Evolutionary conservation across 148 eudicot species (phyloP).

Genomic region (Mesembryanthemum crystallinum): DNA sequence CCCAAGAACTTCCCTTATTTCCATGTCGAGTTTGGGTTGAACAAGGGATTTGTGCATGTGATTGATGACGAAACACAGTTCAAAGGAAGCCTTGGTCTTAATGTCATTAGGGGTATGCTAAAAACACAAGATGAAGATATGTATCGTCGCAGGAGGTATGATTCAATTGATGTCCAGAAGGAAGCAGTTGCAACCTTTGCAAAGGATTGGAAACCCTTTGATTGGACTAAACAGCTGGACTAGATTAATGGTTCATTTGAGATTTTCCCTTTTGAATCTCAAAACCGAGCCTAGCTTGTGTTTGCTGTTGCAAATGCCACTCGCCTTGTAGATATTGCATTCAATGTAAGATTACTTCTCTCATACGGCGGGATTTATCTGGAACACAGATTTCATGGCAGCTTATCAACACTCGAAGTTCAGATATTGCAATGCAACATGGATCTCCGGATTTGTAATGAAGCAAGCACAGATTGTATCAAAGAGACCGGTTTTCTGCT

Average conservation of each 20-base stretch:
- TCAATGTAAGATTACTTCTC: no score
- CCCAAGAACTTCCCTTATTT: constrained; percentile 93
- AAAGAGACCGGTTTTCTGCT: no score
- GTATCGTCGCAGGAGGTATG: constrained; percentile 65
- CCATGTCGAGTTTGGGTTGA: constrained; percentile 84
- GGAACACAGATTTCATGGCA: no score
- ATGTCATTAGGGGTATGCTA: constrained; percentile 86
- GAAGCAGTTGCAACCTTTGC: constrained; percentile 59
- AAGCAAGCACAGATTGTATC: no score
- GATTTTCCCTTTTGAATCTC: neutral
- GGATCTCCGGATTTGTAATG: no score
- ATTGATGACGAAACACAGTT: constrained; percentile 76
- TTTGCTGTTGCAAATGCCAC: neutral
- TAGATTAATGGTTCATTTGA: constrained; percentile 11
- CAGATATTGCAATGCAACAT: no score
- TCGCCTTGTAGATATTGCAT: no score
- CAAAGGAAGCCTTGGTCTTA: constrained; percentile 70
- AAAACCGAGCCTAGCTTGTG: neutral
- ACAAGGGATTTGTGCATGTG: constrained; percentile 84
- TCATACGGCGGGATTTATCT: no score
- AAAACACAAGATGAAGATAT: constrained; percentile 69
- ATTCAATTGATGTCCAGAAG: constrained; percentile 63
- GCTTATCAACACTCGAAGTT: no score
- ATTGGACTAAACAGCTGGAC: constrained; percentile 92
- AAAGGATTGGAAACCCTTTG: constrained; percentile 79